Conservation (phyloP, 1,284 basidiomycete genomes). For the Phellinidium pouzarii region DNA sequence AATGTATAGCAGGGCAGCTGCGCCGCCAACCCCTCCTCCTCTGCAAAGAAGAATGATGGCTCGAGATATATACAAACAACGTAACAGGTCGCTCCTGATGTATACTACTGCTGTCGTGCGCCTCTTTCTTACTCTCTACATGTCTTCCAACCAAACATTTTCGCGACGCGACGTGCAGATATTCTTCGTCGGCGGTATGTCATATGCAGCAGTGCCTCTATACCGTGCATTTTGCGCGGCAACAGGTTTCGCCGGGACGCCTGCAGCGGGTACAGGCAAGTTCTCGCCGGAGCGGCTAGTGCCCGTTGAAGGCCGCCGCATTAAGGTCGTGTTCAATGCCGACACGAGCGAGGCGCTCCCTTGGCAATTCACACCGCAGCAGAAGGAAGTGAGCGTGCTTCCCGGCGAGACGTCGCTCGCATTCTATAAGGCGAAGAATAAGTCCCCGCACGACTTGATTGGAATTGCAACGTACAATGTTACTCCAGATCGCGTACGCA, state of each 20-base stretch:
- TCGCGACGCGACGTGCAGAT: conserved; percentile 43
- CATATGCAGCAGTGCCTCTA: conserved; percentile 94
- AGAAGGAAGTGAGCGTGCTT: conserved; percentile 84
- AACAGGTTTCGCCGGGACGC: conserved; percentile 95
- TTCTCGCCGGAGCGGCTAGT: conserved; percentile 81
- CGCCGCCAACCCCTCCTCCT: too few relatives aligned
- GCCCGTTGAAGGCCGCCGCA: conserved; percentile 64
- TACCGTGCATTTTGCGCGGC: conserved; percentile 98
- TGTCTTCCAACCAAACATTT: conserved; percentile 2
- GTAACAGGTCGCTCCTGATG: conserved; percentile 71
- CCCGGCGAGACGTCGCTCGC: conserved; percentile 96
- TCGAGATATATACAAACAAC: conserved; percentile 36
- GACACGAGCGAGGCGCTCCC: conserved; percentile 85
- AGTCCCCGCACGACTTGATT: conserved; percentile 81
- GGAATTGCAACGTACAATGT: conserved; percentile 99
- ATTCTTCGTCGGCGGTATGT: conserved; percentile 73
- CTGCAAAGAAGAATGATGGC: conserved; percentile 21
- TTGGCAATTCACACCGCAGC: conserved; percentile 90
- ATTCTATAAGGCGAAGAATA: conserved; percentile 94
- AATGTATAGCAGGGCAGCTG: conserved; percentile 1
- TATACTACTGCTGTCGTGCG: conserved; percentile 74
- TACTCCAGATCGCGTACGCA: conserved; percentile 81
- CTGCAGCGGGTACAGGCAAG: conserved; percentile 76
- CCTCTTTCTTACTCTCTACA: conserved; percentile 20
- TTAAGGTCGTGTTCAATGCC: conserved; percentile 95